A percentile compares a stretch with the other conserved stretches of the same genome.
phyloP scores from a whole-genome alignment of 1,284 basidiomycete genomes.

The Apiotrichum akiyoshidainum region DNA sequence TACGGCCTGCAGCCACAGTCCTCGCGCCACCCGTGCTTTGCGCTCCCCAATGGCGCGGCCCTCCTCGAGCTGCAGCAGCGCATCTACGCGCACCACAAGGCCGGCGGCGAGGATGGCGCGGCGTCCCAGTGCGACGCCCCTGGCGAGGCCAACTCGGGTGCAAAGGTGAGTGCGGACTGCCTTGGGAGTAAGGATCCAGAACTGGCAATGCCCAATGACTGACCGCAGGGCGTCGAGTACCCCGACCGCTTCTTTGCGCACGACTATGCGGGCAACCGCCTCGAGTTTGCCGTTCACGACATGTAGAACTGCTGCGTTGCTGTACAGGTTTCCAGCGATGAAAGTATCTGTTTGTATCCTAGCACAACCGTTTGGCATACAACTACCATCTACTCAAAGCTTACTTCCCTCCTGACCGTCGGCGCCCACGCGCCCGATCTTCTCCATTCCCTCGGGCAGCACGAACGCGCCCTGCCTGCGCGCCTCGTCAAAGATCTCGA shows the following conservation, averaged over 20 bases:
- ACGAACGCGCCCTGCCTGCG: slow-evolving; percentile 44
- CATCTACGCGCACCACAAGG: slow-evolving; percentile 35
- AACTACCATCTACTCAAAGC: neutral
- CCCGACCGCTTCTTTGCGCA: slow-evolving; percentile 44
- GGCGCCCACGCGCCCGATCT: slow-evolving; percentile 20
- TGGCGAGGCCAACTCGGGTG: slow-evolving; percentile 40
- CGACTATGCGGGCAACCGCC: slow-evolving; percentile 46
- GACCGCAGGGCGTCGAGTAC: slow-evolving; percentile 41
- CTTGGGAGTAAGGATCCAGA: neutral
- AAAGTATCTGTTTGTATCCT: too few relatives aligned
- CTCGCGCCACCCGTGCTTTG: slow-evolving; percentile 42
- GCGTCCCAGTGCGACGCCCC: slow-evolving; percentile 40
- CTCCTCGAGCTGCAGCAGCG: slow-evolving; percentile 37
- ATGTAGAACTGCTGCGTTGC: too few relatives aligned
- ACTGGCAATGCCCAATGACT: neutral
- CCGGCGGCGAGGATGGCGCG: slow-evolving; percentile 24
- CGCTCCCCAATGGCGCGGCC: slow-evolving; percentile 27
- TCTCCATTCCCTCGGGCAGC: slow-evolving; percentile 45
- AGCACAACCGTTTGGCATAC: neutral
- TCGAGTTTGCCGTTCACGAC: slow-evolving; percentile 35
- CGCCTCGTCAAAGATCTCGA: slow-evolving; percentile 49
- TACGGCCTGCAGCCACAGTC: slow-evolving; percentile 5
- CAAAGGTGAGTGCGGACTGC: slow-evolving; percentile 26
- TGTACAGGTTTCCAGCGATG: too few relatives aligned
- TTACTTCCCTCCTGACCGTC: neutral